phyloP scores from a whole-genome alignment of 2,329 filamentous ascomycete genomes.

The Colletotrichum orchidophilum region DNA sequence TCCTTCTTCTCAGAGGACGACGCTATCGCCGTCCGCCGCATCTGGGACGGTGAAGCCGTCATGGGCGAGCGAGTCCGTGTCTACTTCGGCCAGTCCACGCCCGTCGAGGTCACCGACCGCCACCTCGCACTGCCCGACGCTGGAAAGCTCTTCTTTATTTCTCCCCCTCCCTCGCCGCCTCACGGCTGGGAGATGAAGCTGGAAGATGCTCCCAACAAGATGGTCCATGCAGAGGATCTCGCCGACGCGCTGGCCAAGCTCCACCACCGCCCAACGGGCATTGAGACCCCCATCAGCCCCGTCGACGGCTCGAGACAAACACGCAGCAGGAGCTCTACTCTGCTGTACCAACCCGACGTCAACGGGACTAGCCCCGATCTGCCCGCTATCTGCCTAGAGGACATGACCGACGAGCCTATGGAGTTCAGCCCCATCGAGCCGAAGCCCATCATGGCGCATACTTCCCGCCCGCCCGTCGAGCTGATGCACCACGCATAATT shows the following conservation, averaged over 20 bases:
- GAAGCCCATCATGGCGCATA: slow-evolving; percentile 67
- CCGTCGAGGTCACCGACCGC: slow-evolving; percentile 62
- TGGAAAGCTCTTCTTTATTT: slow-evolving; percentile 79
- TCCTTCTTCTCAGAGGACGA: slow-evolving; percentile 78
- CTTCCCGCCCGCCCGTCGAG: slow-evolving; percentile 71
- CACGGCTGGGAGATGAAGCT: slow-evolving; percentile 75
- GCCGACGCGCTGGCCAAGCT: slow-evolving; percentile 72
- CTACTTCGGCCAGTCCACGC: slow-evolving; percentile 73
- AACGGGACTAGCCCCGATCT: slow-evolving; percentile 61
- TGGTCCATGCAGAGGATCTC: slow-evolving; percentile 74
- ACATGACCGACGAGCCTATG: slow-evolving; percentile 68
- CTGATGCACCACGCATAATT: slow-evolving; percentile 57
- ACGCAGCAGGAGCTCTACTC: slow-evolving; percentile 70
- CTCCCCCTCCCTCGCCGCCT: slow-evolving; percentile 73
- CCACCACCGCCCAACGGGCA: slow-evolving; percentile 53
- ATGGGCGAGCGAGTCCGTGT: slow-evolving; percentile 75
- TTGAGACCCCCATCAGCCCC: slow-evolving; percentile 51
- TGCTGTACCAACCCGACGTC: slow-evolving; percentile 71
- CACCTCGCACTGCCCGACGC: slow-evolving; percentile 74
- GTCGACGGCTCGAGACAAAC: slow-evolving; percentile 49
- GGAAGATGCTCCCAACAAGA: slow-evolving; percentile 76
- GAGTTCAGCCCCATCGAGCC: slow-evolving; percentile 53
- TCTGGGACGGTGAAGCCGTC: slow-evolving; percentile 79
- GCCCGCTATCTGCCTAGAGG: slow-evolving; percentile 73
- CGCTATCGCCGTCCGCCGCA: slow-evolving; percentile 74